Percentiles rank a stretch among this genome's conserved stretches.
Evolutionary conservation across 306 rosid species (phyloP).

Genomic region (Begonia loranthoides): DNA sequence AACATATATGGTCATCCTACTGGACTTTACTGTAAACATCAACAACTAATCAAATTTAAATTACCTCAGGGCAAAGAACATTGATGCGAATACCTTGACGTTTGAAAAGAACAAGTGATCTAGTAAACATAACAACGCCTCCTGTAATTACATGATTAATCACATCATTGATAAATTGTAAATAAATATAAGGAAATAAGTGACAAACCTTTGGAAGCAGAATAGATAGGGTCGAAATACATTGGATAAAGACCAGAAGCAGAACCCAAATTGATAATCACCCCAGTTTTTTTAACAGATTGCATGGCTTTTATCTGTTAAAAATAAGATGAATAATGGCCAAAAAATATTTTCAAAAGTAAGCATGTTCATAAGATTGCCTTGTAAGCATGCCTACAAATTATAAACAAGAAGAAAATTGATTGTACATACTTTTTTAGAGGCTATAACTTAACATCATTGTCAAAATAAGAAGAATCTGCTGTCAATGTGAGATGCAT

Average conservation of each 20-base stretch:
- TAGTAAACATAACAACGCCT: conserved; percentile 80
- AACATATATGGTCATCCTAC: too few relatives aligned
- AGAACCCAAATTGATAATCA: conserved; percentile 81
- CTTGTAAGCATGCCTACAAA: not conserved
- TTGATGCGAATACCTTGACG: conserved; percentile 78
- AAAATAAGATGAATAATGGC: conserved; percentile 13
- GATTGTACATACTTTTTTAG: not conserved
- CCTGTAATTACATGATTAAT: conserved; percentile 27
- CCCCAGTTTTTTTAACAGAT: conserved; percentile 59
- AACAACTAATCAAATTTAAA: not conserved
- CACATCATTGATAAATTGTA: not conserved
- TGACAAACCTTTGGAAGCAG: conserved; percentile 72
- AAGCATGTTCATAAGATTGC: conserved; percentile 2
- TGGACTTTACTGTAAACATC: too few relatives aligned
- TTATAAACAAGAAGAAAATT: not conserved
- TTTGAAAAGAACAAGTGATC: conserved; percentile 54
- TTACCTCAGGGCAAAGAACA: conserved; percentile 95
- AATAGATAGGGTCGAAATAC: conserved; percentile 40
- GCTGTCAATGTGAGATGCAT: too few relatives aligned
- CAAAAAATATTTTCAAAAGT: conserved; percentile 2
- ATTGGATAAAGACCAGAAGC: conserved; percentile 91
- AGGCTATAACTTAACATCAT: too few relatives aligned
- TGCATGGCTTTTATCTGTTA: conserved; percentile 65
- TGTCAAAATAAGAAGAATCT: too few relatives aligned
- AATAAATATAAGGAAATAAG: not conserved